Evolutionary conservation across 202 grass and related monocot species (phyloP).

Genomic region (Brachypodium distachyon): DNA sequence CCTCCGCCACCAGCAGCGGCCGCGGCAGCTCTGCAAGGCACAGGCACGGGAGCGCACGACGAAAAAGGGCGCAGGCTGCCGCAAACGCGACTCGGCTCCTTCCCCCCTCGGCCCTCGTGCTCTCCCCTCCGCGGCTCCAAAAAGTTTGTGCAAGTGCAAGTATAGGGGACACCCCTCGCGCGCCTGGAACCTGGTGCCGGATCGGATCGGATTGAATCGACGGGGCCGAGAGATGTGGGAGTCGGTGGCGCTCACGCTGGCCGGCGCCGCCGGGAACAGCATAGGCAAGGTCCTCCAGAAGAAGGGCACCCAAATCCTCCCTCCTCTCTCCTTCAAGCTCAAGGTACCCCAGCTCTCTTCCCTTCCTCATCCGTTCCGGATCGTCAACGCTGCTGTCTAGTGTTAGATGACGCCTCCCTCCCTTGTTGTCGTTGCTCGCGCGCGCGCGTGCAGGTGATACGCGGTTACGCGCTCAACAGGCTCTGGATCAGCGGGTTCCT

Average conservation of each 20-base stretch:
- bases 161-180: background rate
- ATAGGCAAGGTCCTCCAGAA: constrained; percentile 99
- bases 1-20: background rate
- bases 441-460: constrained; percentile 76
- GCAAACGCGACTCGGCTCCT: background rate
- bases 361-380: background rate
- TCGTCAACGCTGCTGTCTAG: background rate
- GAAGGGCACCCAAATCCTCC: constrained; percentile 94
- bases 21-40: background rate
- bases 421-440: no score
- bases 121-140: constrained; percentile 14
- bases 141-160: background rate
- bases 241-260: constrained; percentile 78
- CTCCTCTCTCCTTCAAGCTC: constrained; percentile 98
- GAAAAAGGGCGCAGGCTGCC: constrained; percentile 24
- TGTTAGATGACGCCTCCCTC: background rate
- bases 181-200: background rate
- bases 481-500: constrained; percentile 91
- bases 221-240: constrained; percentile 99
- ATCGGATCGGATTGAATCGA: constrained; percentile 31
- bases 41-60: background rate
- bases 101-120: background rate
- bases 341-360: constrained; percentile 33
- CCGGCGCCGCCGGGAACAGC: constrained; percentile 89
- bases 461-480: constrained; percentile 70